Base-by-base conservation (phyloP, 1,284 basidiomycete species). In the Cryptococcus sp. region DNA sequence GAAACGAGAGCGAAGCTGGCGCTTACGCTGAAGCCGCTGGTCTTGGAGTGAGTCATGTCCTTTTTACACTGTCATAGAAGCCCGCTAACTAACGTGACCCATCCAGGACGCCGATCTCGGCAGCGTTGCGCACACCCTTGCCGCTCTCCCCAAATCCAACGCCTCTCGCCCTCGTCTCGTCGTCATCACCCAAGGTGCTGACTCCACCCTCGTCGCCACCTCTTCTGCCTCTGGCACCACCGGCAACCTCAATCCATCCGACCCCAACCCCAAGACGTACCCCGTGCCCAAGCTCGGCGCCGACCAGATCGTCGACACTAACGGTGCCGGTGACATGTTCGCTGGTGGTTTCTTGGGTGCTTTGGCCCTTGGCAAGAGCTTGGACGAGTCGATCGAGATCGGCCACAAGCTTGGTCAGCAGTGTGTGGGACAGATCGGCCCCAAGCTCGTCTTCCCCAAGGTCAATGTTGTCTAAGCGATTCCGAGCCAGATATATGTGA, bases 321-420 rank as follows among this genome's bases (percentile, higher is more conserved):
- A 99, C 80, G 96, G 92, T 54, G 96, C 96, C n/a, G 96, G 96
- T 53, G 96, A 99, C 78, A 93, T 93, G 52, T 99, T 99, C 70
- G 93, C 93, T n/a, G 96, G 96, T 63, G 96, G 92, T 50, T 94
- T 98, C 83, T 78, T 98, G 51, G 96, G 91, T 52, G 94, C 89
- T 1, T 83, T 87, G 53, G 87, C 93, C 52, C 78, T 85, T 45
- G 93, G 92, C 23, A 97, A 93, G 84, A 80, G 73, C 47, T 74
- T 94, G 50, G 88, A 90, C 45, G 87, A 92, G 76, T 85, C 85
- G 56, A 84, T 99, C 63, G 85, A 90, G 77, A 86, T 86, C 46
- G 96, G 95, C 2, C 95, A 99, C 81, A 89, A 88, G 79, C 78
- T 98, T 69, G 95, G 90, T 57, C 81, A 85, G 63, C 93, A 96